Conservation (phyloP, 495 filamentous ascomycete genomes). For the Hapsidospora chrysogenum region DNA sequence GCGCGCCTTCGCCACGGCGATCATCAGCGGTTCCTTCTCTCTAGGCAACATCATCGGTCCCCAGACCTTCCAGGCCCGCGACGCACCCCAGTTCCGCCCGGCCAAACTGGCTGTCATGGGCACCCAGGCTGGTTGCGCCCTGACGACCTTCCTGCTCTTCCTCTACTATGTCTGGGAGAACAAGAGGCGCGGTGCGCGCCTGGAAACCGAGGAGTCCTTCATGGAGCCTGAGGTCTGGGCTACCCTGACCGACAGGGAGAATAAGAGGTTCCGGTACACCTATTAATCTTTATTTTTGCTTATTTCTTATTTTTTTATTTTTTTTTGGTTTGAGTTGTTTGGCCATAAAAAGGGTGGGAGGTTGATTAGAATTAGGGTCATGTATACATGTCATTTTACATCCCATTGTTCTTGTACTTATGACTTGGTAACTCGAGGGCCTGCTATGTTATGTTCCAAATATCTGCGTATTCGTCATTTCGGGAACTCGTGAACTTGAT, state of each 20-base stretch:
- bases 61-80: constrained; percentile 43
- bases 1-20: constrained; percentile 25
- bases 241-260: constrained; percentile 20
- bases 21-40: constrained; percentile 41
- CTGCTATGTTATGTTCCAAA: too few species aligned
- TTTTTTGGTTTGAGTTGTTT: too few species aligned
- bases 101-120: constrained; percentile 42
- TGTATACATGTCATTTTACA: too few species aligned
- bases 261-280: constrained; percentile 18
- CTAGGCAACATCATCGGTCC: constrained; percentile 53
- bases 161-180: constrained; percentile 21
- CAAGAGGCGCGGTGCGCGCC: constrained; percentile 10
- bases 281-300: too few species aligned
- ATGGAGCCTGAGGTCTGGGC: constrained; percentile 17
- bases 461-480: too few species aligned
- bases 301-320: too few species aligned
- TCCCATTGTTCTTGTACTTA: too few species aligned
- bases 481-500: too few species aligned
- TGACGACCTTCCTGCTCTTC: constrained; percentile 16
- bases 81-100: constrained; percentile 42
- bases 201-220: constrained; percentile 13
- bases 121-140: constrained; percentile 16
- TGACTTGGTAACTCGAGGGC: too few species aligned
- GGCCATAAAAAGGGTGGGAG: too few species aligned
- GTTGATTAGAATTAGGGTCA: too few species aligned